Base-by-base conservation (phyloP, 2,329 filamentous ascomycete species). In the Trichocomaceae sp. region DNA sequence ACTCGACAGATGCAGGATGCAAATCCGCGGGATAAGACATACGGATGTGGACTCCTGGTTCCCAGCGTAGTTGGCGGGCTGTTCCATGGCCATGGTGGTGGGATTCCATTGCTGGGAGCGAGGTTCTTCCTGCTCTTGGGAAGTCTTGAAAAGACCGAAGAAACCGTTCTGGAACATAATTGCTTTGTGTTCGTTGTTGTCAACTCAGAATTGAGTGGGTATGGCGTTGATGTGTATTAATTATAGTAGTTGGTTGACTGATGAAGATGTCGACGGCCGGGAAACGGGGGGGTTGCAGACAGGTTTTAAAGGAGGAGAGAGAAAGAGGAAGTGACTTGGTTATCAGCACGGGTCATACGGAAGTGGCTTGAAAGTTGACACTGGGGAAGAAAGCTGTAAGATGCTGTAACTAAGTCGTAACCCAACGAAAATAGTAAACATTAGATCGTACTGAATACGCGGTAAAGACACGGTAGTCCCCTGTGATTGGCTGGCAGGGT, bases 121-220 rank as follows among this genome's bases (percentile, higher is more conserved):
- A 22, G 60, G 41, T 45, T 57, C 13, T 29, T 62, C 52, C 52
- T 64, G 54, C 55, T 64, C 61, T 45, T 65, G 62, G 49, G 64
- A 57, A 35, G 67, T 65, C 54, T 68, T 69, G 64, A 68, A 69
- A 52, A 61, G 59, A 62, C 63, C 63, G 64, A 68, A 65, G 60
- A 66, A 46, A 33, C 50, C 54, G 57, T 58, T 58, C 46, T 64
- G 37, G 50, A 59, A 59, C 58, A 59, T 59, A 15, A n/a, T 44
- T 58, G 39, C 20, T 13, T 35, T 59, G 13, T 59, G 31, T 19
- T 15, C 22, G 31, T 23, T 46, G 10, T 7, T 45, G 50, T n/a
- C n/a, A n/a, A n/a, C n/a, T n/a, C n/a, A n/a, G n/a, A n/a, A n/a
- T n/a, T n/a, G n/a, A n/a, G n/a, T n/a, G n/a, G n/a, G n/a, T n/a